Conservation (phyloP, 2,329 filamentous ascomycete genomes). For the Fusarium abutilonis region DNA sequence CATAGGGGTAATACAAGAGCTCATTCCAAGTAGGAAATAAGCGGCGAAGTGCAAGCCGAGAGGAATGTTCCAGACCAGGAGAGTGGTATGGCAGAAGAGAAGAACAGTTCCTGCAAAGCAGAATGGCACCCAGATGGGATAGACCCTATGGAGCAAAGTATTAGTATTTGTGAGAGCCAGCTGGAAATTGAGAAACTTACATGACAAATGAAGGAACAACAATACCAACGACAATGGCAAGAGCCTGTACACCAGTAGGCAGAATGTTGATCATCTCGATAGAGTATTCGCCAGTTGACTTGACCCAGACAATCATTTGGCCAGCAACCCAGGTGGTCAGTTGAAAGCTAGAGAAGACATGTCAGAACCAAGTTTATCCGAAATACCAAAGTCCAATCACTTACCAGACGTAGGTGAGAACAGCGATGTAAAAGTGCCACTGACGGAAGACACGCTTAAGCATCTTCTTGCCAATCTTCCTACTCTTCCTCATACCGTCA, state of each 20-base stretch:
- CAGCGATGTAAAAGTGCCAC: slow-evolving; percentile 45
- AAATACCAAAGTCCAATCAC: neutral
- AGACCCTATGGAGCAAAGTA: slow-evolving; percentile 7
- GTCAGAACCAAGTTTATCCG: neutral
- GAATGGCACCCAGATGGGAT: slow-evolving; percentile 45
- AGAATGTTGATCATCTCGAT: slow-evolving; percentile 43
- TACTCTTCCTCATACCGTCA: slow-evolving; percentile 37
- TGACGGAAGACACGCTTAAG: slow-evolving; percentile 41
- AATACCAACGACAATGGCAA: slow-evolving; percentile 44
- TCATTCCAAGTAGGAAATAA: slow-evolving; percentile 36
- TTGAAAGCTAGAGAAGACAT: slow-evolving; percentile 20
- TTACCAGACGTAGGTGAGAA: slow-evolving; percentile 38
- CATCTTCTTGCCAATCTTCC: slow-evolving; percentile 42
- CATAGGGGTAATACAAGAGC: slow-evolving; percentile 39
- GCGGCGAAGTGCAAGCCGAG: slow-evolving; percentile 34
- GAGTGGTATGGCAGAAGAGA: slow-evolving; percentile 36
- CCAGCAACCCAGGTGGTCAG: slow-evolving; percentile 38
- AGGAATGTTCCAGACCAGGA: slow-evolving; percentile 41
- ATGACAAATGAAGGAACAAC: slow-evolving; percentile 38
- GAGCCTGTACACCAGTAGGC: slow-evolving; percentile 39
- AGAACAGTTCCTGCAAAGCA: slow-evolving; percentile 36
- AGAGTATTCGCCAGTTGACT: slow-evolving; percentile 29
- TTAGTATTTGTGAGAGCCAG: neutral
- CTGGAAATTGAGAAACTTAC: neutral
- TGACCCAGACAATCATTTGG: slow-evolving; percentile 46